Conservation (phyloP, 768 basidiomycete genomes). For the Kwoniella dendrophila region DNA sequence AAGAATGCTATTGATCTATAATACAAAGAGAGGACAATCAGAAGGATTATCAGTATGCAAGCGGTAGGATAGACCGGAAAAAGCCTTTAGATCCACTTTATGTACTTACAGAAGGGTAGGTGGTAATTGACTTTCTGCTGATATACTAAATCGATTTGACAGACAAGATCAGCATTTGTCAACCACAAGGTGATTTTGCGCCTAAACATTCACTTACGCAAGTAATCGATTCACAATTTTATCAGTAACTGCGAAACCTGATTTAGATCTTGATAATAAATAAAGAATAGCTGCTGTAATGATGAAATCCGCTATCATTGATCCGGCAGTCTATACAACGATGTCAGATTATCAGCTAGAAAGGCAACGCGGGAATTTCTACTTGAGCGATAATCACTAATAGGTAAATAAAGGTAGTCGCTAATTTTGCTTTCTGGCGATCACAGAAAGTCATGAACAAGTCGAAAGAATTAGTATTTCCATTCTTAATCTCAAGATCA, state of each 20-base stretch:
- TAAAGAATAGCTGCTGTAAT: neutral
- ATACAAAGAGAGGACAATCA: neutral
- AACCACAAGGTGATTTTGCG: neutral
- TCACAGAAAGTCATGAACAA: too few species aligned
- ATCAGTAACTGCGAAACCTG: neutral
- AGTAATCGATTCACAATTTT: neutral
- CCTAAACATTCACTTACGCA: neutral
- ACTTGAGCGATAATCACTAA: neutral
- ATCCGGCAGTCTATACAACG: neutral
- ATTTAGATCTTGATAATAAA: neutral
- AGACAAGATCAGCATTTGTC: neutral
- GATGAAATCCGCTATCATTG: constrained; percentile 4
- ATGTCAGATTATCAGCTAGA: neutral
- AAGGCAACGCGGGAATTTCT: neutral
- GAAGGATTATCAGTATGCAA: neutral
- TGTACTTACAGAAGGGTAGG: neutral
- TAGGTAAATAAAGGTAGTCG: constrained; percentile 10
- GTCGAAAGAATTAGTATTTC: too few species aligned
- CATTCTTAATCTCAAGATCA: too few species aligned
- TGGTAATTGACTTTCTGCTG: neutral
- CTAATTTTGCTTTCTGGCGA: neutral
- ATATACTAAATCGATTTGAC: neutral
- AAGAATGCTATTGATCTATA: constrained; percentile 9
- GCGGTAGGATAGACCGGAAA: too few species aligned
- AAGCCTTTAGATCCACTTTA: neutral